Conservation (phyloP, 352 stramenopile genomes). For the Pythium brachiatum region DNA sequence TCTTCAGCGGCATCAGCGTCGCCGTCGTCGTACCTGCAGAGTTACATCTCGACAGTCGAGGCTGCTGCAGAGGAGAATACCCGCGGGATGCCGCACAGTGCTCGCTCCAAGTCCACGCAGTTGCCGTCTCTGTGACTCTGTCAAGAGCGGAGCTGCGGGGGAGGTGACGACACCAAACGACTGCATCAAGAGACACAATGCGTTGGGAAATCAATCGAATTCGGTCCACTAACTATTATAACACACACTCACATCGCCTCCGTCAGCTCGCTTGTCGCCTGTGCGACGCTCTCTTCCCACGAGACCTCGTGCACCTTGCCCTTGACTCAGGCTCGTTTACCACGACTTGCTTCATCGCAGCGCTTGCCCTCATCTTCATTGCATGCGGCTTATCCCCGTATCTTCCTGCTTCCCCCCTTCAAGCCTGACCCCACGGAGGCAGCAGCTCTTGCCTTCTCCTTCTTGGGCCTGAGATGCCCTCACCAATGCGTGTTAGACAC, state of each 20-base stretch:
- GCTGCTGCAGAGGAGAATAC: background rate
- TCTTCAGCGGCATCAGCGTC: background rate
- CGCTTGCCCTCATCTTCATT: slow-evolving; percentile 11
- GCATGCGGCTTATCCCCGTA: background rate
- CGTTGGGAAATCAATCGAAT: slow-evolving; percentile 23
- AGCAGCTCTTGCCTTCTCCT: slow-evolving; percentile 6
- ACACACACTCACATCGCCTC: slow-evolving; percentile 20
- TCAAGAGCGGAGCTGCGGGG: too few relatives aligned
- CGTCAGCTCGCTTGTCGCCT: background rate
- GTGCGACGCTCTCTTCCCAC: background rate
- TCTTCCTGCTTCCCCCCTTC: background rate
- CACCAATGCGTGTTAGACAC: too few relatives aligned
- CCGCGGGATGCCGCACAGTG: background rate
- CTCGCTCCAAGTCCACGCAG: slow-evolving; percentile 1
- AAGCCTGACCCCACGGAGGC: background rate
- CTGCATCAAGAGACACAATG: slow-evolving; percentile 3
- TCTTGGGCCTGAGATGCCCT: background rate
- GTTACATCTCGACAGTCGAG: slow-evolving; percentile 17
- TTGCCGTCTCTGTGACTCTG: slow-evolving; percentile 17
- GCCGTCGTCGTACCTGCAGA: slow-evolving; percentile 21
- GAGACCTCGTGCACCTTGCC: too few relatives aligned
- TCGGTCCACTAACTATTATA: slow-evolving; percentile 29
- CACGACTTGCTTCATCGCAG: slow-evolving; percentile 24
- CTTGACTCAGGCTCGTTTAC: background rate
- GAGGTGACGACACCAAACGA: background rate